These are phyloP conservation scores for Amylocystis lapponica DNA, from an alignment of 768 basidiomycete species.

Conservation along the genomic window DNA sequence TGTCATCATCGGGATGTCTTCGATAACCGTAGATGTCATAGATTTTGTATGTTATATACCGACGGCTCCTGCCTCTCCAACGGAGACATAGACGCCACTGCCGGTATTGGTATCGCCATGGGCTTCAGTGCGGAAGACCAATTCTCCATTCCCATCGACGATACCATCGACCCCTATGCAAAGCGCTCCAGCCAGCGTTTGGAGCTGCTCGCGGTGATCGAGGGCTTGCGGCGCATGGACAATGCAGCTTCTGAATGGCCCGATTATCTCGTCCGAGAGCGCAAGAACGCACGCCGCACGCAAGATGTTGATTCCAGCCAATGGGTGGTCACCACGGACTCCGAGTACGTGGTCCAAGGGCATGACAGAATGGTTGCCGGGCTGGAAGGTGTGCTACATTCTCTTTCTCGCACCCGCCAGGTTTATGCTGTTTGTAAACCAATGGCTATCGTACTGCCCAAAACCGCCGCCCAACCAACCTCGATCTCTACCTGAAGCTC, in stretches of 20 bases:
- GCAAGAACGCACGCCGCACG: neutral
- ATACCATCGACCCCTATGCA: neutral
- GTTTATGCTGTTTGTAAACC: neutral
- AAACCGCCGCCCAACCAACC: neutral
- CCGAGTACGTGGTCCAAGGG: slow-evolving; percentile 31
- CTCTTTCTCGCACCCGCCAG: neutral
- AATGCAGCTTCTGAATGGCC: neutral
- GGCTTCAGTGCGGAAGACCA: neutral
- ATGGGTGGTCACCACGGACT: slow-evolving; percentile 27
- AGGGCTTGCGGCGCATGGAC: neutral
- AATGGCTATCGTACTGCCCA: neutral
- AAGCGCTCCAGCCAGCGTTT: slow-evolving; percentile 3
- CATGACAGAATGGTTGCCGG: slow-evolving; percentile 31
- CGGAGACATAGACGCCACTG: slow-evolving; percentile 17
- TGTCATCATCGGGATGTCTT: neutral
- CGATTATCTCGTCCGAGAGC: neutral
- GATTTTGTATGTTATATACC: slow-evolving; percentile 26
- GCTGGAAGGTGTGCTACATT: slow-evolving; percentile 25
- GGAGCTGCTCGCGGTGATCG: slow-evolving; percentile 4
- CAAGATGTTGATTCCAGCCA: neutral
- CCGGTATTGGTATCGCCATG: slow-evolving; percentile 25
- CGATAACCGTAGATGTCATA: slow-evolving; percentile 13
- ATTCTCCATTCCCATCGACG: neutral
- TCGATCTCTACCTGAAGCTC: neutral
- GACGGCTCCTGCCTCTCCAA: slow-evolving; percentile 31